These are phyloP conservation scores for Irineochytrium annulatum DNA, from an alignment of 192 early-diverging fungal species.

Conservation along the genomic window DNA sequence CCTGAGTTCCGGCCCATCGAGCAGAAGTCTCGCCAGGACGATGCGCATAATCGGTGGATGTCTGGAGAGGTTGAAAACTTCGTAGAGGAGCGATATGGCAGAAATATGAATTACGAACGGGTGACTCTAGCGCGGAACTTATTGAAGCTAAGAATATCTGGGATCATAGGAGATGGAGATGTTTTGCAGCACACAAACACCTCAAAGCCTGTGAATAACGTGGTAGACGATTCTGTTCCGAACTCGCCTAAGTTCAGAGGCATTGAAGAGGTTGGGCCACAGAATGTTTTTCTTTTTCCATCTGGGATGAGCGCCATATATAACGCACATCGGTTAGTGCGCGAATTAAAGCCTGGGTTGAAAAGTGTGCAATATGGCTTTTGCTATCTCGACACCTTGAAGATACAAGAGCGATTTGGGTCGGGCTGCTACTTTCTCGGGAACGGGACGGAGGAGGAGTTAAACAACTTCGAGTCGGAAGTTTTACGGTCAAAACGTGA, in stretches of 20 bases:
- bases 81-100: conserved; percentile 92
- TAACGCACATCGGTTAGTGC: conserved; percentile 69
- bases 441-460: conserved; percentile 70
- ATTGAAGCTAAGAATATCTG: conserved; percentile 80
- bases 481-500: conserved; percentile 52
- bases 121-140: conserved; percentile 70
- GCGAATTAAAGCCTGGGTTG: conserved; percentile 21
- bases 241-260: conserved; percentile 7
- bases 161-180: conserved; percentile 49
- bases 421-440: conserved; percentile 84
- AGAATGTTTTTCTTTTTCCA: conserved; percentile 85
- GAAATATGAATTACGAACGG: conserved; percentile 71
- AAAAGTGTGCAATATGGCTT: conserved; percentile 95
- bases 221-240: conserved; percentile 1
- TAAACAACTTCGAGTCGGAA: conserved; percentile 65
- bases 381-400: conserved; percentile 94
- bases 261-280: conserved; percentile 46
- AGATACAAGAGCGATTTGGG: conserved; percentile 94
- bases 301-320: conserved; percentile 94
- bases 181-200: too few relatives aligned
- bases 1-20: neutral
- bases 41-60: too few relatives aligned
- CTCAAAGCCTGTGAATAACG: conserved; percentile 17
- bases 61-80: conserved; percentile 63
- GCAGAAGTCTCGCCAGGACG: too few relatives aligned